phyloP scores from a whole-genome alignment of 129 eudicot species.

The Solidago caesia region DNA sequence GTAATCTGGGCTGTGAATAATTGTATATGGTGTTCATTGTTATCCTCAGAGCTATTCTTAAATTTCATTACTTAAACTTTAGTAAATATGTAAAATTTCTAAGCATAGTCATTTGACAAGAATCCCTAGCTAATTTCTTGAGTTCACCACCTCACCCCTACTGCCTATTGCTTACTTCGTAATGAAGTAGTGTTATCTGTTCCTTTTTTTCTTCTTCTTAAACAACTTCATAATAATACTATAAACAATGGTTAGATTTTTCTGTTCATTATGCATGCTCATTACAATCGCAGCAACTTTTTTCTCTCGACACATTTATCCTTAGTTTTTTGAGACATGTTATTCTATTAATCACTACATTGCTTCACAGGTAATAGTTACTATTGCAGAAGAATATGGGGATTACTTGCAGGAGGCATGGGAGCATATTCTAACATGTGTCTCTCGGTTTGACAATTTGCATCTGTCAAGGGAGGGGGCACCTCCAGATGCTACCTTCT shows the following conservation, averaged over 20 bases:
- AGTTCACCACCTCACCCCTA: no score
- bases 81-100: neutral
- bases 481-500: conserved; percentile 92
- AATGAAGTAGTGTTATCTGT: no score
- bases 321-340: neutral
- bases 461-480: conserved; percentile 90
- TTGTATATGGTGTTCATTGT: neutral
- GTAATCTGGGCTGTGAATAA: neutral
- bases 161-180: no score
- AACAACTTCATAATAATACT: no score
- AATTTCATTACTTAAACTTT: neutral
- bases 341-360: neutral
- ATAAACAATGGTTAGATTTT: no score
- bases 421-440: conserved; percentile 96
- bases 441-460: conserved; percentile 91
- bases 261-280: neutral
- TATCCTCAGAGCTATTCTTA: neutral
- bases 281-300: neutral
- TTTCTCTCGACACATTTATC: neutral
- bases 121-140: no score
- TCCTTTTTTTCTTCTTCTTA: no score
- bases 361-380: conserved; percentile 66
- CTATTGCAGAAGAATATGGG: conserved; percentile 94
- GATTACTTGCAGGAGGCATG: conserved; percentile 92
- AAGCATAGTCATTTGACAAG: neutral